Conservation (phyloP, 139 green algal species). For the Pycnococcus provasolii region DNA sequence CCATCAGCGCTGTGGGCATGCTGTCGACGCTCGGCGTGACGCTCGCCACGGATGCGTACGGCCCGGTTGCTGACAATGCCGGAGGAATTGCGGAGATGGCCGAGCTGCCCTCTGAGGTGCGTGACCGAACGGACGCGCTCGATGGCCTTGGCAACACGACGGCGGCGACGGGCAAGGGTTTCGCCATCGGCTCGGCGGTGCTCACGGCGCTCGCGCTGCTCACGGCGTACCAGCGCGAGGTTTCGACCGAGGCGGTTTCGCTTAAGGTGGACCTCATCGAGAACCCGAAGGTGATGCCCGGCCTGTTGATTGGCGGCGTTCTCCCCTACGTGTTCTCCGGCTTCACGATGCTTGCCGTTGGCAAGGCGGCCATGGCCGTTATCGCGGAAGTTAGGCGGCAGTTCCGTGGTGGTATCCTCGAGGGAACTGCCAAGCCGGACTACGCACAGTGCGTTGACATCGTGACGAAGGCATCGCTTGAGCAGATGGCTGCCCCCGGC, state of each 20-base stretch:
- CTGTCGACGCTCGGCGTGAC: constrained; percentile 34
- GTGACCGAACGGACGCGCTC: constrained; percentile 43
- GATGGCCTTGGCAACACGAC: constrained; percentile 43
- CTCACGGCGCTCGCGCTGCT: constrained; percentile 27
- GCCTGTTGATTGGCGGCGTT: constrained; percentile 30
- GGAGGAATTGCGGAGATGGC: constrained; percentile 48
- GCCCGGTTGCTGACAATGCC: constrained; percentile 41
- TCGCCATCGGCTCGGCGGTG: constrained; percentile 41
- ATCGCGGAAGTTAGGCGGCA: constrained; percentile 32
- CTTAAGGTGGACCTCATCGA: constrained; percentile 26
- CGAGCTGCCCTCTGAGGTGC: constrained; percentile 72
- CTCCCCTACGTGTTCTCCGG: constrained; percentile 37
- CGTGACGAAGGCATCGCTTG: constrained; percentile 22
- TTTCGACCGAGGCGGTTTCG: not conserved
- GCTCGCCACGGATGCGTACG: constrained; percentile 42
- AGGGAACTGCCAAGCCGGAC: constrained; percentile 17
- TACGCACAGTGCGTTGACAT: constrained; percentile 35
- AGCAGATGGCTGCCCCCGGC: constrained; percentile 39
- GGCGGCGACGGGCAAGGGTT: constrained; percentile 43
- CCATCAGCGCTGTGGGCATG: constrained; percentile 40
- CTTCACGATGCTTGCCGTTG: constrained; percentile 27
- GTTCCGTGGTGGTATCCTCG: constrained; percentile 3
- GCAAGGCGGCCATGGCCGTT: constrained; percentile 28
- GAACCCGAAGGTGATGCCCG: constrained; percentile 31
- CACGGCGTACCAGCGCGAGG: constrained; percentile 52